Conservation (phyloP, 75 land plant genomes). For the Azolla pinnata region DNA sequence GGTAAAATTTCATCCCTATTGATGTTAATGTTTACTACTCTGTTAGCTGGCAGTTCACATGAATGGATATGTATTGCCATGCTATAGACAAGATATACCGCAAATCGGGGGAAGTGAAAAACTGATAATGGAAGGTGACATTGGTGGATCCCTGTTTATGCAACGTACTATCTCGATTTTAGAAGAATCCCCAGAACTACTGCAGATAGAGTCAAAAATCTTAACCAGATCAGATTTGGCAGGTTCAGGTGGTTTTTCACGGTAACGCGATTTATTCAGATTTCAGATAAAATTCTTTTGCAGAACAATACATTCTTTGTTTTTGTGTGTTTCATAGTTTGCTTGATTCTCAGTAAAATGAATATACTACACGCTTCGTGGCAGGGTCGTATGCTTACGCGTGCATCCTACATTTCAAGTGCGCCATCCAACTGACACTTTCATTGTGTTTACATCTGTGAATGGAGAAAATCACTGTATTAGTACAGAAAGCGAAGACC, state of each 20-base stretch:
- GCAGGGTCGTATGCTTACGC: constrained; percentile 72
- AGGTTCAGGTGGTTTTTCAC: constrained; percentile 97
- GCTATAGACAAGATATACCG: constrained; percentile 34
- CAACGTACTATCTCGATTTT: constrained; percentile 42
- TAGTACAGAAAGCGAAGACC: constrained; percentile 52
- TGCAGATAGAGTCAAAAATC: constrained; percentile 50
- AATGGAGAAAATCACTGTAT: constrained; percentile 55
- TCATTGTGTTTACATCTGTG: constrained; percentile 57
- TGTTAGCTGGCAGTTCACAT: constrained; percentile 7
- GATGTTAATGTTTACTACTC: neutral
- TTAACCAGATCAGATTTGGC: constrained; percentile 76
- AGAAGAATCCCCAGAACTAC: constrained; percentile 30
- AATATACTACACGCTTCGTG: too few species aligned
- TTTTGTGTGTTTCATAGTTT: too few species aligned
- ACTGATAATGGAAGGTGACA: constrained; percentile 52
- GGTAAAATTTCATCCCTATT: constrained; percentile 12
- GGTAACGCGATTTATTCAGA: too few species aligned
- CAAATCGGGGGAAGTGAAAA: constrained; percentile 47
- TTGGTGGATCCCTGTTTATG: constrained; percentile 73
- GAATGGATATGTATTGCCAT: neutral
- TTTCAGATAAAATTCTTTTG: too few species aligned
- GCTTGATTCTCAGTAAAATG: too few species aligned
- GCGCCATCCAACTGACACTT: constrained; percentile 57
- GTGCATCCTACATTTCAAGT: constrained; percentile 69
- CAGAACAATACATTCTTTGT: too few species aligned